Base-by-base conservation (phyloP, 768 basidiomycete genomes). In the Glaciozyma antarctica region DNA sequence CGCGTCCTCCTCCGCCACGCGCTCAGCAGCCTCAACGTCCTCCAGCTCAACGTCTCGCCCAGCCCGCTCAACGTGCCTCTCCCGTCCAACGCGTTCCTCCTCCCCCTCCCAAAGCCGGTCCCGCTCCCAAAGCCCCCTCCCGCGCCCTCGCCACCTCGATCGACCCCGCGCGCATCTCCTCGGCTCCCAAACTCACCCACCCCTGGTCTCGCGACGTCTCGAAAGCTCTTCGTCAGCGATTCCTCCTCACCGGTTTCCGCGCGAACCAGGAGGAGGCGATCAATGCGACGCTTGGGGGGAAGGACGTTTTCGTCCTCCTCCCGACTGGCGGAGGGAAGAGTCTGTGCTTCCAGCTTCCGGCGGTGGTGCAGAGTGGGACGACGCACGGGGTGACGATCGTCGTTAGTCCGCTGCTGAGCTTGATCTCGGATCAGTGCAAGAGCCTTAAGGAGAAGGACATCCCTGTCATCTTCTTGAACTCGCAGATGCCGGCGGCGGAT, bases 271-370 rank as follows among this genome's bases (percentile, higher is more conserved):
- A 91, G 48, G 86, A 88, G 73, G 90, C 88, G 2, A 88, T 98
- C 68, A 82, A 83, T 52, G 87, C 86, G 21, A 85, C 88, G 0
- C 78, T 99, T 76, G 79, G 81, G 2, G 90, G 87, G 12, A 82
- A 80, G 61, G 94, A 98, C 73, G 89, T 90, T 22, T 91, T 98
- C 70, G 89, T 97, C 22, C 81, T 98, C 12, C 93, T 97, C 84
- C 95, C 95, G 1, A 99, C 95, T 1, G 75, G 76, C 24, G 73
- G 73, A 1, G 77, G 77, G 26, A 77, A 77, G 63, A 76, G 71
- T 55, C 66, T 77, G 10, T 74, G 76, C 77, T 80, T 97, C 75
- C 84, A 81, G 73, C 75, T 98, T 2, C 95, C 95, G 0, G 93
- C 91, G 3, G 81, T 95, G 43, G 88, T 91, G 73, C 77, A 78